Evolutionary conservation across 1,284 basidiomycete genomes (phyloP).

Genomic region (Ustilago trichophora): DNA sequence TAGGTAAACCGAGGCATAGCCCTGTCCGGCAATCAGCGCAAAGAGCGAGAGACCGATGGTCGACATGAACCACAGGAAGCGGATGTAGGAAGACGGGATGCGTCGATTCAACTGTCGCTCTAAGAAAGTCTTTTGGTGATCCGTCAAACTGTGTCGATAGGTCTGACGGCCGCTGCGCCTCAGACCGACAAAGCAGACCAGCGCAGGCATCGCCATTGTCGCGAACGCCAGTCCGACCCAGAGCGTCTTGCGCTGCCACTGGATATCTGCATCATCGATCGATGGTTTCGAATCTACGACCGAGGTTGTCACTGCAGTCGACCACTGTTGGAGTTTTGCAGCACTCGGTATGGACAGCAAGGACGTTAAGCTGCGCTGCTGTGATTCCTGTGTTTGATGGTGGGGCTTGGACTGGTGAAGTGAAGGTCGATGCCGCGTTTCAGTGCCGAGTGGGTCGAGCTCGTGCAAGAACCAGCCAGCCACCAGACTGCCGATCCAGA

Average conservation of each 20-base stretch:
- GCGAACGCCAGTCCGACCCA: slow-evolving; percentile 72
- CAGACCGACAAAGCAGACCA: slow-evolving; percentile 64
- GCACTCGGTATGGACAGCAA: slow-evolving; percentile 20
- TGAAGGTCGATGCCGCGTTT: slow-evolving; percentile 19
- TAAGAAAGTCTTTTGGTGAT: slow-evolving; percentile 68
- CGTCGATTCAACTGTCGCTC: slow-evolving; percentile 68
- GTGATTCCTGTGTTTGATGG: neutral
- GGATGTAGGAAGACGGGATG: slow-evolving; percentile 71
- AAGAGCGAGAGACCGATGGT: slow-evolving; percentile 70
- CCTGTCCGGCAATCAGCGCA: slow-evolving; percentile 71
- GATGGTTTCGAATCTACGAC: slow-evolving; percentile 8
- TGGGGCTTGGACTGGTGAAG: neutral
- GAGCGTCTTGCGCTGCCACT: slow-evolving; percentile 72
- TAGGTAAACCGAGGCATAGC: slow-evolving; percentile 71
- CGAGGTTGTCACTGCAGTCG: neutral
- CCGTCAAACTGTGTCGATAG: slow-evolving; percentile 66
- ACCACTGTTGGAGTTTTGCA: slow-evolving; percentile 14
- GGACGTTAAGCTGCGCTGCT: slow-evolving; percentile 1
- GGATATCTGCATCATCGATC: slow-evolving; percentile 64
- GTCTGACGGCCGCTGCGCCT: slow-evolving; percentile 60
- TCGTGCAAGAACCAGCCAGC: slow-evolving; percentile 69
- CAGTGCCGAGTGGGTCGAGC: slow-evolving; percentile 46
- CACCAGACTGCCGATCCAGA: slow-evolving; percentile 69
- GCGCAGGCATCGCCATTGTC: slow-evolving; percentile 71
- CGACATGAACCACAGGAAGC: slow-evolving; percentile 72